A percentile compares a stretch with the other conserved stretches of the same genome.
These are phyloP conservation scores for Trapa incisa DNA, from an alignment of 345 rosid species.

Conservation along the genomic window DNA sequence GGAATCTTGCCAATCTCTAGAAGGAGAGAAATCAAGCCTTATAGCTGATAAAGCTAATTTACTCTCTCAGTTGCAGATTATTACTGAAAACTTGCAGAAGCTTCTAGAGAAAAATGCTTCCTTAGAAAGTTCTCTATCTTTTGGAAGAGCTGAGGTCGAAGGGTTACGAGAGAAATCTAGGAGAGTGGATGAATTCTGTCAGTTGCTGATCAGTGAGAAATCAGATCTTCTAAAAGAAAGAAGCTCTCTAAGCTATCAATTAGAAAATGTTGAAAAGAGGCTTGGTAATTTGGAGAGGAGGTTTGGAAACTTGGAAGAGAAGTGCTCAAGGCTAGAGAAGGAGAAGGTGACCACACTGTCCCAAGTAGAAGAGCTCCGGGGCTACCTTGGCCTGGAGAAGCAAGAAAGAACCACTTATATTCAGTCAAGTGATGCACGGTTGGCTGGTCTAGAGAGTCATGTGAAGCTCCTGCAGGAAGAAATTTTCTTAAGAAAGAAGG, in stretches of 20 bases:
- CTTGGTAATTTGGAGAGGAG: slow-evolving; percentile 52
- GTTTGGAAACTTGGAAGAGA: slow-evolving; percentile 53
- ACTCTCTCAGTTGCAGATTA: slow-evolving; percentile 65
- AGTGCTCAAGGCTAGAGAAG: slow-evolving; percentile 47
- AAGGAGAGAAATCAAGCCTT: slow-evolving; percentile 57
- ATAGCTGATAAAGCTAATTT: slow-evolving; percentile 52
- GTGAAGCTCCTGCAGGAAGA: slow-evolving; percentile 56
- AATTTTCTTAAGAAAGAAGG: slow-evolving; percentile 49
- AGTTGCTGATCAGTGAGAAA: slow-evolving; percentile 59
- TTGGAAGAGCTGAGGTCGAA: slow-evolving; percentile 70
- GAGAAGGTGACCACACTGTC: slow-evolving; percentile 42
- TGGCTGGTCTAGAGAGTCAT: slow-evolving; percentile 54
- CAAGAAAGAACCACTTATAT: slow-evolving; percentile 39
- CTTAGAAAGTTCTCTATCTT: slow-evolving; percentile 45
- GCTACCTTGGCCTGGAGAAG: slow-evolving; percentile 46
- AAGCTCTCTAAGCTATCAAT: slow-evolving; percentile 39
- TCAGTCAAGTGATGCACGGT: slow-evolving; percentile 47
- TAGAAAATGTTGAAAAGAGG: slow-evolving; percentile 47
- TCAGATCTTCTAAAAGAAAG: slow-evolving; percentile 42
- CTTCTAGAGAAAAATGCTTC: slow-evolving; percentile 46
- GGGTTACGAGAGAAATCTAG: slow-evolving; percentile 50
- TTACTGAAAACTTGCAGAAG: slow-evolving; percentile 66
- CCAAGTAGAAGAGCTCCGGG: slow-evolving; percentile 55
- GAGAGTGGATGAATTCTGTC: slow-evolving; percentile 60
- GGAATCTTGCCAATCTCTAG: slow-evolving; percentile 49